Percentiles rank a stretch among this genome's conserved stretches.
phyloP scores from a whole-genome alignment of 2,329 filamentous ascomycete species.

The Paraphoma sp. region DNA sequence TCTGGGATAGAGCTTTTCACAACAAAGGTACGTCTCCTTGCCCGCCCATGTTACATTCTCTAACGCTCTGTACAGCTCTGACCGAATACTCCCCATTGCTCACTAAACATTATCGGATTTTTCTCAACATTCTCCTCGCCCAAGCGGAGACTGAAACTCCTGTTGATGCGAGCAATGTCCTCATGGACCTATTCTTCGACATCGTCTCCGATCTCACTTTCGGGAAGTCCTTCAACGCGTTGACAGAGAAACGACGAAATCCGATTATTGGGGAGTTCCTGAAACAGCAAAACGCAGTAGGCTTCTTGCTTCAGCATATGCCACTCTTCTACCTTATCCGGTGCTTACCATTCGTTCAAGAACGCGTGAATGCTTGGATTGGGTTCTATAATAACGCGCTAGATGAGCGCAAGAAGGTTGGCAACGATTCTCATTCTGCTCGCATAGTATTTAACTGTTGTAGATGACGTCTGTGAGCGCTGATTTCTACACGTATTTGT shows the following conservation, averaged over 20 bases:
- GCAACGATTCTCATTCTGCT: neutral
- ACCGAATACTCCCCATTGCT: neutral
- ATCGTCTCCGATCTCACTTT: slow-evolving; percentile 15
- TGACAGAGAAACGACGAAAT: slow-evolving; percentile 9
- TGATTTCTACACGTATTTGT: slow-evolving; percentile 21
- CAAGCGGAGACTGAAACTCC: neutral
- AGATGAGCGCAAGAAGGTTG: slow-evolving; percentile 10
- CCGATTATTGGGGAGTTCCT: slow-evolving; percentile 12
- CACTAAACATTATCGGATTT: slow-evolving; percentile 4
- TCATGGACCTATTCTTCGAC: slow-evolving; percentile 22
- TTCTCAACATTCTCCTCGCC: neutral
- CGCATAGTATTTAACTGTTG: neutral
- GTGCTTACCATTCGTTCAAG: slow-evolving; percentile 3
- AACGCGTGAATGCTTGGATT: slow-evolving; percentile 5
- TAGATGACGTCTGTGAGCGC: slow-evolving; percentile 8
- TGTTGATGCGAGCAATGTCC: slow-evolving; percentile 9
- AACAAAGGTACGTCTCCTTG: slow-evolving; percentile 14
- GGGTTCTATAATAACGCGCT: slow-evolving; percentile 16
- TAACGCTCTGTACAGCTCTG: neutral
- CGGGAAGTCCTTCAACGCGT: slow-evolving; percentile 17
- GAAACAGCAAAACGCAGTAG: slow-evolving; percentile 6
- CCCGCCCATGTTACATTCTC: neutral
- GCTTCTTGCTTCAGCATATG: slow-evolving; percentile 14
- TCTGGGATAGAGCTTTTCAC: slow-evolving; percentile 38
- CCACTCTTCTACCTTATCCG: slow-evolving; percentile 15